Percentiles rank a stretch among this genome's conserved stretches.
Evolutionary conservation across 768 basidiomycete genomes (phyloP).

Genomic region (Plicaturopsis crispa): DNA sequence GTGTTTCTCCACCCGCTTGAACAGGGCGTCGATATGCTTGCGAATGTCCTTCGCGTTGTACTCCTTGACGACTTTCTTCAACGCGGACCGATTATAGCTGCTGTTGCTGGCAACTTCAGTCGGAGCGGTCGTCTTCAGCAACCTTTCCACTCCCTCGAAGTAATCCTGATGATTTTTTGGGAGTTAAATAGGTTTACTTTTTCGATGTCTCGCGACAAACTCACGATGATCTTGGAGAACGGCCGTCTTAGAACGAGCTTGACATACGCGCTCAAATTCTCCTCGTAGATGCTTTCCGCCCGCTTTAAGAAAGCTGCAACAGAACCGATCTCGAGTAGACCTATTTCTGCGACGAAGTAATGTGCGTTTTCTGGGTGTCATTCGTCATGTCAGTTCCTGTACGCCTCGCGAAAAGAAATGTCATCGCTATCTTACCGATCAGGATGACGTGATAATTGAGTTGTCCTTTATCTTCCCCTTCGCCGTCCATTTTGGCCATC

Average conservation of each 20-base stretch:
- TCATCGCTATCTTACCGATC: constrained; percentile 55
- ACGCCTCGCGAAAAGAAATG: neutral
- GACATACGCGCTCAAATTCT: constrained; percentile 82
- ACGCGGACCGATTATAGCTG: constrained; percentile 64
- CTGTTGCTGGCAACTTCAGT: constrained; percentile 69
- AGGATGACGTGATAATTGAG: constrained; percentile 94
- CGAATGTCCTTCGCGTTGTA: constrained; percentile 83
- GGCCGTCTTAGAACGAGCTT: constrained; percentile 82
- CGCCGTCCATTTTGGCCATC: constrained; percentile 92
- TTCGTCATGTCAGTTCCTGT: neutral
- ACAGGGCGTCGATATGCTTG: constrained; percentile 79
- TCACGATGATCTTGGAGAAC: constrained; percentile 79
- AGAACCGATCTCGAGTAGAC: constrained; percentile 59
- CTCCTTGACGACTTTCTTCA: constrained; percentile 86
- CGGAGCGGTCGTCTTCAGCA: constrained; percentile 72
- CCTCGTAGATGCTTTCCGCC: constrained; percentile 82
- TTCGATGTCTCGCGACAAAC: constrained; percentile 16
- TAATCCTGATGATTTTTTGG: constrained; percentile 62
- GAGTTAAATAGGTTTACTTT: neutral
- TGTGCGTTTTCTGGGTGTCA: constrained; percentile 84
- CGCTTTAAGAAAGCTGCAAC: constrained; percentile 55
- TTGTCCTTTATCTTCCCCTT: constrained; percentile 93
- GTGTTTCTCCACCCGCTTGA: constrained; percentile 93
- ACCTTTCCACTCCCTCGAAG: constrained; percentile 88
- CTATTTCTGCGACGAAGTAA: constrained; percentile 79